A percentile compares a stretch with the other conserved stretches of the same genome.
phyloP scores from a whole-genome alignment of 176 grass and related monocot genomes.

The Rhynchospora breviuscula region DNA sequence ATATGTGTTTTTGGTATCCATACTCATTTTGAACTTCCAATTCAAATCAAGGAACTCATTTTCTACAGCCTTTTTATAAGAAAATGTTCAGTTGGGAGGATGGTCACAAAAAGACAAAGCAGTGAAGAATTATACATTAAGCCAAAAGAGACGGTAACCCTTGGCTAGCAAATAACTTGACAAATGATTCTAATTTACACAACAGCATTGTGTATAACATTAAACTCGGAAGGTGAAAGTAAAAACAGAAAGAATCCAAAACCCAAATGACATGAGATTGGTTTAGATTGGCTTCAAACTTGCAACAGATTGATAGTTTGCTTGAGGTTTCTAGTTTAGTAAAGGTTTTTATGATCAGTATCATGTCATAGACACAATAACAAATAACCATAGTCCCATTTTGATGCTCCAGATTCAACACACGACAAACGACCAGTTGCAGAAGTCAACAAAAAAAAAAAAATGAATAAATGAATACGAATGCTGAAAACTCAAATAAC shows the following conservation, averaged over 20 bases:
- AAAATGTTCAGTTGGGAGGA: neutral
- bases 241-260: neutral
- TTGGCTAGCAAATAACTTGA: neutral
- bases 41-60: neutral
- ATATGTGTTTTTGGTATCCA: neutral
- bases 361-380: neutral
- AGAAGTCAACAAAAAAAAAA: slow-evolving; percentile 26
- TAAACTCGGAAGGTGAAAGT: neutral
- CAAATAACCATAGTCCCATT: neutral
- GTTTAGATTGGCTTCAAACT: neutral
- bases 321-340: neutral
- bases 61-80: neutral
- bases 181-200: neutral
- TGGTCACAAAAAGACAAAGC: neutral
- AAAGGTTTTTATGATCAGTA: neutral
- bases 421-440: neutral
- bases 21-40: neutral
- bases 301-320: neutral
- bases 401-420: neutral
- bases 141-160: neutral
- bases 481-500: neutral
- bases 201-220: neutral
- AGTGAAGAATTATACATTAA: neutral
- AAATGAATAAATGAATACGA: slow-evolving; percentile 4
- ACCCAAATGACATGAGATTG: neutral